Percentiles rank a stretch among this genome's conserved stretches.
Evolutionary conservation across 2,329 filamentous ascomycete species (phyloP).

Genomic region (Pseudogymnoascus sp.): DNA sequence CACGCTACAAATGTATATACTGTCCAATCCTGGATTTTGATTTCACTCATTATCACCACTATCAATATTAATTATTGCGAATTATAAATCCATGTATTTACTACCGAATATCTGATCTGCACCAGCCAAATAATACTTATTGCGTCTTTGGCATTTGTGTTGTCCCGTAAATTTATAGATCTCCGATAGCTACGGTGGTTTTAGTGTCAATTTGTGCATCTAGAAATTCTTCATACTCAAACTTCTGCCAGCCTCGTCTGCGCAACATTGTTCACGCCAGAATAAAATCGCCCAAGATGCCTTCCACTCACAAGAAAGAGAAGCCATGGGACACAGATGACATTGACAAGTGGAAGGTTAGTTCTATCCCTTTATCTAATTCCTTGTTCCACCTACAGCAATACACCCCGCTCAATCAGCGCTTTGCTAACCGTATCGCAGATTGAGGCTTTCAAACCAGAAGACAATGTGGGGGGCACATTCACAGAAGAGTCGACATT

Average conservation of each 20-base stretch:
- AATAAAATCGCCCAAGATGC: constrained; percentile 49
- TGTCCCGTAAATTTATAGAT: background rate
- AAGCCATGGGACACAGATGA: constrained; percentile 97
- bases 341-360: constrained; percentile 90
- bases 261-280: background rate
- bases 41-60: background rate
- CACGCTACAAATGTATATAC: background rate
- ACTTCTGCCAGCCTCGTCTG: constrained; percentile 11
- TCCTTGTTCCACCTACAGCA: background rate
- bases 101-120: background rate
- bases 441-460: constrained; percentile 76
- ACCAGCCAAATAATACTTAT: background rate
- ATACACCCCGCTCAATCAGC: background rate
- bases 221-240: constrained; percentile 14
- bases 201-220: background rate
- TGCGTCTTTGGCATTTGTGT: background rate
- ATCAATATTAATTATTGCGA: background rate
- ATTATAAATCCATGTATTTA: background rate
- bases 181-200: background rate
- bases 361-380: background rate
- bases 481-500: constrained; percentile 94
- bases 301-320: constrained; percentile 80
- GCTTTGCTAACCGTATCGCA: constrained; percentile 28
- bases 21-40: background rate
- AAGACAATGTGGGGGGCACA: constrained; percentile 77